Conservation (phyloP, 768 basidiomycete genomes). For the Podaxis mareebaensis region DNA sequence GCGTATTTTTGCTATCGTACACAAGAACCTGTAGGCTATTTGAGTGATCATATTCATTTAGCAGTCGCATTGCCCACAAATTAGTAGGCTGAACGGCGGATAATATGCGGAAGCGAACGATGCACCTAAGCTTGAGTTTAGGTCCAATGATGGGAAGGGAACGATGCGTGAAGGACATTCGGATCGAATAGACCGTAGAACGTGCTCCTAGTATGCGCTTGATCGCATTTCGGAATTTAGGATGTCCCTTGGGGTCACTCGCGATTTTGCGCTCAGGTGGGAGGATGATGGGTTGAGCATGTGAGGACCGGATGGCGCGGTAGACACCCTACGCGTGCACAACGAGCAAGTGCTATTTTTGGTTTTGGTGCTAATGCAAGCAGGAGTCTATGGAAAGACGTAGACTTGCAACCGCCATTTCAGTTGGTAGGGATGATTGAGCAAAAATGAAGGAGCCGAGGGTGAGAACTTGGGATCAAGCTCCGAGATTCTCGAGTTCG, state of each 20-base stretch:
- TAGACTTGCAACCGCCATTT: too few relatives aligned
- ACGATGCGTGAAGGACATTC: not conserved
- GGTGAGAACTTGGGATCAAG: too few relatives aligned
- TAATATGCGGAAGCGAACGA: not conserved
- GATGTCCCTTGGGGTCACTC: not conserved
- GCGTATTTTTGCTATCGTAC: constrained; percentile 1
- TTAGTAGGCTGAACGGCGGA: too few relatives aligned
- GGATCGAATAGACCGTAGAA: not conserved
- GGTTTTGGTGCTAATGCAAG: too few relatives aligned
- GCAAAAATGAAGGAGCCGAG: too few relatives aligned
- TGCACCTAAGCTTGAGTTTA: not conserved
- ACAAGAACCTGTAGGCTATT: not conserved
- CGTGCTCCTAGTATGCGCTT: not conserved
- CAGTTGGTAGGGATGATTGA: too few relatives aligned
- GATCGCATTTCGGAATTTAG: not conserved
- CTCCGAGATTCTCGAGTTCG: too few relatives aligned
- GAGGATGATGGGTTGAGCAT: not conserved
- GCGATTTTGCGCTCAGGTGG: not conserved
- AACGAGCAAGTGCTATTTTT: not conserved
- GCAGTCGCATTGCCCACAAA: too few relatives aligned
- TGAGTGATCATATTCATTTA: too few relatives aligned
- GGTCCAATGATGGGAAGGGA: not conserved
- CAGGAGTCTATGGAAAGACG: too few relatives aligned
- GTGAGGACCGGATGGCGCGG: not conserved
- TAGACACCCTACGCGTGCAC: not conserved